These are phyloP conservation scores for Punctularia strigosozonata DNA, from an alignment of 768 basidiomycete species.

Conservation along the genomic window DNA sequence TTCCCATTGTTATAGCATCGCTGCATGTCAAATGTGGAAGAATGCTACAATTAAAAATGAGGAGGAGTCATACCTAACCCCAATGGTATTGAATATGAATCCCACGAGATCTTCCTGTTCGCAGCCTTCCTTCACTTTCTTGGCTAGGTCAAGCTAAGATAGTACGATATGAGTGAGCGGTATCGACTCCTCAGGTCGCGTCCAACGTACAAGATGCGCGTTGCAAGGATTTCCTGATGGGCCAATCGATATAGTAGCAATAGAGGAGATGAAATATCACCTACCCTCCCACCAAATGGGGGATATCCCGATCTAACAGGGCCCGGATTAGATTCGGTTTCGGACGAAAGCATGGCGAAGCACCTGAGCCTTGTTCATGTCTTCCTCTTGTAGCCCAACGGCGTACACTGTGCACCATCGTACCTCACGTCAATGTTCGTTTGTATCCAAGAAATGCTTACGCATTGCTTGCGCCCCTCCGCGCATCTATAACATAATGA, in stretches of 20 bases:
- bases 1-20: constrained; percentile 86
- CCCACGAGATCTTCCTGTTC: constrained; percentile 72
- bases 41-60: background rate
- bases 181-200: background rate
- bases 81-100: constrained; percentile 76
- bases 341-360: constrained; percentile 1
- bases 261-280: constrained; percentile 7
- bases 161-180: constrained; percentile 2
- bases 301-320: constrained; percentile 67
- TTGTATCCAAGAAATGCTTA: no score
- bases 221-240: constrained; percentile 81
- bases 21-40: constrained; percentile 19
- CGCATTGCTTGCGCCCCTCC: constrained; percentile 84
- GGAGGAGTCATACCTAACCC: constrained; percentile 47
- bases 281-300: constrained; percentile 91
- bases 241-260: background rate
- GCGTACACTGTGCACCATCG: constrained; percentile 49
- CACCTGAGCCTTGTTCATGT: constrained; percentile 81
- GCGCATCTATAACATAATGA: constrained; percentile 25
- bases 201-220: constrained; percentile 49
- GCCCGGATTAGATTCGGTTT: background rate
- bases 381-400: constrained; percentile 62
- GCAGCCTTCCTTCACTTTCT: constrained; percentile 75
- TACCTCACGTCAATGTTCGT: background rate
- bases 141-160: constrained; percentile 64